Base-by-base conservation (phyloP, 2,329 filamentous ascomycete genomes). In the Apiospora pterosperma region DNA sequence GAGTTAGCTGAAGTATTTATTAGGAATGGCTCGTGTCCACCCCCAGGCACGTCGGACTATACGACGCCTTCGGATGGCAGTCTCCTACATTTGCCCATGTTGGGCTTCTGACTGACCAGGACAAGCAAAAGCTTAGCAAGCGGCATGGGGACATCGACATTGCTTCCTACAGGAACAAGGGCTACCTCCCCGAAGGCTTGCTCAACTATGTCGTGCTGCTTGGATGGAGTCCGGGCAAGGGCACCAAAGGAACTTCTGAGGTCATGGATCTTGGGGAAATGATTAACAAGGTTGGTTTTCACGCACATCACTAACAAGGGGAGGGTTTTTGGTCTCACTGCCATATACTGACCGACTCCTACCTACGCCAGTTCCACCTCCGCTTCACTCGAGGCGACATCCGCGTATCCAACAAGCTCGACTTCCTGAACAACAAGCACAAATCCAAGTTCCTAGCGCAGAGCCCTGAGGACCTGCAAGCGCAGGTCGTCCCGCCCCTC, bases 11-110 rank as follows among this genome's bases (percentile, higher is more conserved):
- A 59, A 21, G 14, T 23, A 19, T 61, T 25, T 11, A 7, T 64
- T 62, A 92, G 84, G 96, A 99, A 85, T 99, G 96, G 96, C 91
- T 99, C 79, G 88, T 95, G 38, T 97, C 94, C 0, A 98, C 96
- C 0, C 93, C 94, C 0, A 92, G 85, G 67, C 87, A 90, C 71
- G 76, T 87, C 52, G 82, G 85, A 48, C 76, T 96, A n/a, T 96
- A 96, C 74, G 78, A 91, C 60, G 91, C 91, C 2, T 91, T 96
- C 73, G 84, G 87, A 5, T 96, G 92, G 92, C 74, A 84, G 34
- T 83, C 88, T 1, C 92, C 92, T 0, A 77, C 80, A n/a, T 96
- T 93, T 76, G 91, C 88, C n/a, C 92, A 96, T 73, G 88, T 95
- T 19, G 91, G 91, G 7, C 82, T 96, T 2, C 84, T 96, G 1